Conservation (phyloP, 306 rosid species). For the Fragaria vesca region DNA sequence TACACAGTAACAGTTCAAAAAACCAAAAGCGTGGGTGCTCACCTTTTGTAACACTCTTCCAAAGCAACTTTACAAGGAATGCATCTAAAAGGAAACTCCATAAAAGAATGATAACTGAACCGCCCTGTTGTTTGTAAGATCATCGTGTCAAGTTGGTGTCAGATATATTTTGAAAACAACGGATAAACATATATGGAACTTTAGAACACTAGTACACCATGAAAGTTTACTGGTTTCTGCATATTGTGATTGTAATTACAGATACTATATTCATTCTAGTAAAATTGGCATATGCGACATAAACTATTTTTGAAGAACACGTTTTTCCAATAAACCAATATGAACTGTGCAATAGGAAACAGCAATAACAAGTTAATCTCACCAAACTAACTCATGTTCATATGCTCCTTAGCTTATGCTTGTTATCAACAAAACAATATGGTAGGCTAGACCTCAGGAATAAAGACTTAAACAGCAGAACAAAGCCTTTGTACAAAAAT, state of each 20-base stretch:
- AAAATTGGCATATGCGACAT: not conserved
- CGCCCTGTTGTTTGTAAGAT: conserved; percentile 44
- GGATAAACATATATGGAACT: not conserved
- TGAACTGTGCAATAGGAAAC: not conserved
- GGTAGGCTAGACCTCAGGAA: not conserved
- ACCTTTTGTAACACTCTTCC: conserved; percentile 69
- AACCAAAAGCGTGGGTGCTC: conserved; percentile 29
- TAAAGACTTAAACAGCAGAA: not conserved
- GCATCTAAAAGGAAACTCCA: conserved; percentile 58
- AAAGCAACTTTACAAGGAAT: conserved; percentile 57
- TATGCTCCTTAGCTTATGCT: not conserved
- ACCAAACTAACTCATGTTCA: not conserved
- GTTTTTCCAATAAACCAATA: not conserved
- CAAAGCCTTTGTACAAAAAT: too few relatives aligned
- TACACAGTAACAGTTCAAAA: conserved; percentile 14
- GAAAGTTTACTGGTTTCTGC: not conserved
- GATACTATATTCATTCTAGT: not conserved
- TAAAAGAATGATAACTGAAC: conserved; percentile 41
- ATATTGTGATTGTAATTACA: not conserved
- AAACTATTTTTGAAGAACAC: not conserved
- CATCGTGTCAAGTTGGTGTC: conserved; percentile 7
- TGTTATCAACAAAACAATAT: not conserved
- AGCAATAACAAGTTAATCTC: not conserved
- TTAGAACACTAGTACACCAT: not conserved
- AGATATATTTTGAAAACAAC: not conserved